Conservation (phyloP, 257 asterid species). For the Solanum commersonii region DNA sequence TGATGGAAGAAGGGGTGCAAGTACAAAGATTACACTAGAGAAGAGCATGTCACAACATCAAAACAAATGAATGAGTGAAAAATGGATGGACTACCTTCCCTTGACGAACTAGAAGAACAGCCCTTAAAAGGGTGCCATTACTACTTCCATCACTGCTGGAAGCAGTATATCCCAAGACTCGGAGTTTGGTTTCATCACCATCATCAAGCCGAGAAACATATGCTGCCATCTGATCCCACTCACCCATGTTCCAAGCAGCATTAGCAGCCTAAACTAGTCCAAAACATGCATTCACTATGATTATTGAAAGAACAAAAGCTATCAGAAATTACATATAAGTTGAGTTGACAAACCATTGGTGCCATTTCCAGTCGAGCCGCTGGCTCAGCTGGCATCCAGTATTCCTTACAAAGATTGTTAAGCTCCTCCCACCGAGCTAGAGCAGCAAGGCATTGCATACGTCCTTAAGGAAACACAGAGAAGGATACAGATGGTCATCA, state of each 20-base stretch:
- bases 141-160: constrained; percentile 92
- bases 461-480: constrained; percentile 38
- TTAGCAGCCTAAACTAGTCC: constrained; percentile 61
- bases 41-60: neutral
- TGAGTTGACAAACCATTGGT: no score
- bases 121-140: constrained; percentile 83
- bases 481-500: neutral
- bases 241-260: constrained; percentile 99
- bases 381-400: no score
- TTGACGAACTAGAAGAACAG: constrained; percentile 79
- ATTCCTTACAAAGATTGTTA: no score
- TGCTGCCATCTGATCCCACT: constrained; percentile 99
- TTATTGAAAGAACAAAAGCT: neutral
- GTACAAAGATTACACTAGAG: neutral
- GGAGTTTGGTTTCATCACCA: constrained; percentile 88
- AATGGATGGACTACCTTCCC: constrained; percentile 49
- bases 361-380: no score
- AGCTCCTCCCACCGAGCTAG: no score
- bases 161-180: constrained; percentile 85
- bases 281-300: constrained; percentile 1
- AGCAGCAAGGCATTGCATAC: constrained; percentile 96
- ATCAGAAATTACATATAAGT: neutral
- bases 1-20: constrained; percentile 12
- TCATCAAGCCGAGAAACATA: constrained; percentile 94
- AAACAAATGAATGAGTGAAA: constrained; percentile 2